A percentile compares a stretch with the other conserved stretches of the same genome.
Evolutionary conservation across 495 filamentous ascomycete genomes (phyloP).

Genomic region (Lasiosphaeria ovina): DNA sequence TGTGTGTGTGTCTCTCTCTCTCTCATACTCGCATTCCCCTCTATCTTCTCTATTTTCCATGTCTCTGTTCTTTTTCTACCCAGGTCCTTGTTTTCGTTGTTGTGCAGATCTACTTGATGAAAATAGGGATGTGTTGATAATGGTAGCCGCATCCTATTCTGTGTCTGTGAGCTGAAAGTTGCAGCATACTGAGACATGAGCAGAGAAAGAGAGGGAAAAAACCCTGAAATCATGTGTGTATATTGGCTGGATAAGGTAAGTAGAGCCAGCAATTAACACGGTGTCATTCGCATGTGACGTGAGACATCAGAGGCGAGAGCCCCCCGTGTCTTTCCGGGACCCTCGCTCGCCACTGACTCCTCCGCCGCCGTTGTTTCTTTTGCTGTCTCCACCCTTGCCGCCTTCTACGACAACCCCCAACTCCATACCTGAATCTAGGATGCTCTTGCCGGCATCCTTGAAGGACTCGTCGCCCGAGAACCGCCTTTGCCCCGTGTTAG

Average conservation of each 20-base stretch:
- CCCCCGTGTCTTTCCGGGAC: neutral
- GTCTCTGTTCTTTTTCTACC: no score
- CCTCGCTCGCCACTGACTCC: neutral
- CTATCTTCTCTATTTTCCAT: no score
- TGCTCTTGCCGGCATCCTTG: constrained; percentile 15
- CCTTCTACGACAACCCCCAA: constrained; percentile 33
- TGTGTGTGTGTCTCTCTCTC: no score
- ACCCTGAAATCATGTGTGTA: neutral
- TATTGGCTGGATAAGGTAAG: neutral
- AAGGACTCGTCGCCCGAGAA: constrained; percentile 77
- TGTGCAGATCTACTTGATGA: no score
- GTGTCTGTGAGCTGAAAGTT: no score
- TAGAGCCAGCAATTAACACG: neutral
- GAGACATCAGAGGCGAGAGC: neutral
- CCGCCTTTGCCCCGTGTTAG: constrained; percentile 48
- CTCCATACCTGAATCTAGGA: constrained; percentile 1
- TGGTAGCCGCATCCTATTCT: no score
- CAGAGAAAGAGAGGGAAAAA: no score
- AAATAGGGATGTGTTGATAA: no score
- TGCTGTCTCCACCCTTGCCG: neutral
- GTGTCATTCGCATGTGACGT: neutral
- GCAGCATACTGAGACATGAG: no score
- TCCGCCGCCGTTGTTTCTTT: neutral
- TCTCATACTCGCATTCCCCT: no score
- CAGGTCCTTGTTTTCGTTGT: no score